A percentile compares a stretch with the other conserved stretches of the same genome.
phyloP scores from a whole-genome alignment of 2,329 filamentous ascomycete genomes.

The Ceratocystis huliohia region DNA sequence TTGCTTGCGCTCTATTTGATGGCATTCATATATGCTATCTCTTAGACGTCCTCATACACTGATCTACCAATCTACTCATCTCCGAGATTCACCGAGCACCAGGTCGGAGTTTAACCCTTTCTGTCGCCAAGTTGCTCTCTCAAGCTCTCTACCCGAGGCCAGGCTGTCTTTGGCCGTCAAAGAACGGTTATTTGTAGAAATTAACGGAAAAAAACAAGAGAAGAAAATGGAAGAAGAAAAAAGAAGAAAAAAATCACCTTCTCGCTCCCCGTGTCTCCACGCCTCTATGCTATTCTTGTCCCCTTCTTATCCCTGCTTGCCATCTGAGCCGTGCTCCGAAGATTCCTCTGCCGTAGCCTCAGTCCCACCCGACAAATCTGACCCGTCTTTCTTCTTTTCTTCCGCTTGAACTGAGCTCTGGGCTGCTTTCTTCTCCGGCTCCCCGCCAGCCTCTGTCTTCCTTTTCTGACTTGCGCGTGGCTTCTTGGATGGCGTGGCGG shows the following conservation, averaged over 20 bases:
- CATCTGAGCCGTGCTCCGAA: not conserved
- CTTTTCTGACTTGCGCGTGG: not conserved
- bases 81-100: constrained; percentile 6
- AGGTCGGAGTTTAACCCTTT: not conserved
- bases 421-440: not conserved
- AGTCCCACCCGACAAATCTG: not conserved
- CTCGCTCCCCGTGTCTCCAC: not conserved
- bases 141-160: not conserved
- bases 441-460: not conserved
- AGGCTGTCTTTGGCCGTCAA: not conserved
- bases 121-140: not conserved
- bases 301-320: not conserved
- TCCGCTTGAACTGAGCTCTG: not conserved
- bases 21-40: not conserved
- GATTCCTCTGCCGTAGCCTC: not conserved
- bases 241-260: not conserved
- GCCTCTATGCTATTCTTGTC: not conserved
- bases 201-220: not conserved
- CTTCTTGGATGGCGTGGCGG: not conserved
- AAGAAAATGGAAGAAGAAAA: not conserved
- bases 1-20: not conserved
- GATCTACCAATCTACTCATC: not conserved
- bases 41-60: too few species aligned
- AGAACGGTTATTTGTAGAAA: too few species aligned
- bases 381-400: too few species aligned